Conservation (phyloP, 345 rosid species). For the Streptanthus diversifolius region DNA sequence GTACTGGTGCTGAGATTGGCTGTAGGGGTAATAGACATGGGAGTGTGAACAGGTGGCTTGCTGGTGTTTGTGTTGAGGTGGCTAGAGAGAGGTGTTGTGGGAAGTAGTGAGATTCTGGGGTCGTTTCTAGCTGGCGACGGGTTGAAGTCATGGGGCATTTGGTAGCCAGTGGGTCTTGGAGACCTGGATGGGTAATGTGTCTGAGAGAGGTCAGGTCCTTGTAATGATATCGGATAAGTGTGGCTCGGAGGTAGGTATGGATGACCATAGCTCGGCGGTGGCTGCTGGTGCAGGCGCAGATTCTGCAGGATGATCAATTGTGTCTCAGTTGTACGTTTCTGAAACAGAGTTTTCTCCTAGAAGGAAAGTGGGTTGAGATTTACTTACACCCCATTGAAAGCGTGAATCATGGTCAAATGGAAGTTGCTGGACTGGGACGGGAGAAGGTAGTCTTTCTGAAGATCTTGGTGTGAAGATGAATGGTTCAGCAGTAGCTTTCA, state of each 20-base stretch:
- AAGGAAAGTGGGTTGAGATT: background rate
- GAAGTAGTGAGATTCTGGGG: slow-evolving; percentile 2
- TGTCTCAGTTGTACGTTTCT: slow-evolving; percentile 1
- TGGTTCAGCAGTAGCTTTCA: slow-evolving; percentile 27
- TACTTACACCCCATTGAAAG: slow-evolving; percentile 18
- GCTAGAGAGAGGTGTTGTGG: slow-evolving; percentile 22
- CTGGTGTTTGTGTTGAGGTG: slow-evolving; percentile 7
- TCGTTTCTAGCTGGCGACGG: slow-evolving; percentile 5
- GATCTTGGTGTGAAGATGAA: slow-evolving; percentile 14
- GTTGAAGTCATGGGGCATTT: background rate
- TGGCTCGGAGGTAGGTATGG: background rate
- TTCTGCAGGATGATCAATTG: background rate
- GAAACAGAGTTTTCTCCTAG: too few species aligned
- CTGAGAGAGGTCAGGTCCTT: background rate
- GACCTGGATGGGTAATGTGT: background rate
- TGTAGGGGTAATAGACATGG: background rate
- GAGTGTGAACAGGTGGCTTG: slow-evolving; percentile 10
- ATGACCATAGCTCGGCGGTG: background rate
- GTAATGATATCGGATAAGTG: background rate
- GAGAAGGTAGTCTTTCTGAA: slow-evolving; percentile 8
- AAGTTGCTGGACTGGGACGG: slow-evolving; percentile 9
- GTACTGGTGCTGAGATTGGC: background rate
- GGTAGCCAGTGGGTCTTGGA: slow-evolving; percentile 8
- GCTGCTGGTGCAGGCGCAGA: background rate
- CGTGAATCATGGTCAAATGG: slow-evolving; percentile 5